Conservation (phyloP, 352 stramenopile genomes). For the Globisporangium abappressorium region DNA sequence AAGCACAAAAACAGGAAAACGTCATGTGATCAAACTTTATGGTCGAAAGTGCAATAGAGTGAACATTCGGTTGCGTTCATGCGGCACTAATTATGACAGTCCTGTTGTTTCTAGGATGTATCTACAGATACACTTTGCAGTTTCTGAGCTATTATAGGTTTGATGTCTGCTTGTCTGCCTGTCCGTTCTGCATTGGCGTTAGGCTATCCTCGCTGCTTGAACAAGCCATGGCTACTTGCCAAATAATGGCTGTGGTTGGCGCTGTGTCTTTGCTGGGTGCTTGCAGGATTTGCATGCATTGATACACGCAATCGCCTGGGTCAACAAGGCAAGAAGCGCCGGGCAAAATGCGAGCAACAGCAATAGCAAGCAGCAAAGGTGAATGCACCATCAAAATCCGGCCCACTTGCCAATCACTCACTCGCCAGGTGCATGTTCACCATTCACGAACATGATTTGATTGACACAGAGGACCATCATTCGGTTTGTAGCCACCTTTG, state of each 20-base stretch:
- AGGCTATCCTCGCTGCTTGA: not conserved
- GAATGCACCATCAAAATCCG: not conserved
- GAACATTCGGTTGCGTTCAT: not conserved
- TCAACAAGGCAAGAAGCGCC: not conserved
- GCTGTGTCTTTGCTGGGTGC: not conserved
- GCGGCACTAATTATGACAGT: not conserved
- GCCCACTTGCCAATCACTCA: not conserved
- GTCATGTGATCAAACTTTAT: not conserved
- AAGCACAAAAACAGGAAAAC: too few species aligned
- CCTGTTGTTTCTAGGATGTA: not conserved
- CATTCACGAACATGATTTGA: not conserved
- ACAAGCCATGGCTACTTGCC: not conserved
- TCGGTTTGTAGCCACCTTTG: not conserved
- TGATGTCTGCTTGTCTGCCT: too few species aligned
- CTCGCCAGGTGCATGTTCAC: not conserved
- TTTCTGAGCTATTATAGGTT: not conserved
- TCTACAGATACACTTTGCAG: not conserved
- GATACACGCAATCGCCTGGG: not conserved
- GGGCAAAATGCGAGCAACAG: not conserved
- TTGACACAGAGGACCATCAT: not conserved
- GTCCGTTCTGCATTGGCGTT: too few species aligned
- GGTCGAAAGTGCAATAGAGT: not conserved
- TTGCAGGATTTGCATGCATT: not conserved
- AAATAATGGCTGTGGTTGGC: not conserved
- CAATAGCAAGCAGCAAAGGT: not conserved